phyloP scores from a whole-genome alignment of 805 yeast genomes.

The Zygoascus bituminiphila region DNA sequence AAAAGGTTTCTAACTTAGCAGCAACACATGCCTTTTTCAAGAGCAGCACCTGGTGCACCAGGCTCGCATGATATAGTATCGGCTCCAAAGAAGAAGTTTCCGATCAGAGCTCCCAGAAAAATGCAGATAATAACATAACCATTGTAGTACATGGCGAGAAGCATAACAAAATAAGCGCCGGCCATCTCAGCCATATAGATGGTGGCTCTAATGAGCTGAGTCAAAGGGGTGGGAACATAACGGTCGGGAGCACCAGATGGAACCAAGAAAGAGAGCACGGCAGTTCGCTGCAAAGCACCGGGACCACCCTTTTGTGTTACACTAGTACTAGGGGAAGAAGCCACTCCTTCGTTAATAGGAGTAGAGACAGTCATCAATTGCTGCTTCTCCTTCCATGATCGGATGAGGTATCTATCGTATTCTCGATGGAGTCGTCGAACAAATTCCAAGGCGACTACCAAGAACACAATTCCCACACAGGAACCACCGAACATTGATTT shows the following conservation, averaged over 20 bases:
- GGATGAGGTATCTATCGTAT: conserved; percentile 25
- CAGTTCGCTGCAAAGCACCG: background rate
- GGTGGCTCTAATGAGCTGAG: conserved; percentile 43
- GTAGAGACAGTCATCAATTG: background rate
- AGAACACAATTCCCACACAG: conserved; percentile 57
- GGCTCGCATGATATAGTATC: conserved; percentile 31
- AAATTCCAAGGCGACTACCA: conserved; percentile 52
- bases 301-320: background rate
- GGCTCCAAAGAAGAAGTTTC: conserved; percentile 45
- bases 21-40: conserved; percentile 12
- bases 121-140: conserved; percentile 60
- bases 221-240: conserved; percentile 34
- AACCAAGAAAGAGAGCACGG: background rate
- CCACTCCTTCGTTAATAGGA: conserved; percentile 15
- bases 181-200: conserved; percentile 56
- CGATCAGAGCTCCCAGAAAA: conserved; percentile 53
- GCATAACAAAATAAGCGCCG: conserved; percentile 55
- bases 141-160: conserved; percentile 67
- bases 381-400: conserved; percentile 13
- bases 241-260: background rate
- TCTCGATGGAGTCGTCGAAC: conserved; percentile 48
- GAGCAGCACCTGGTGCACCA: conserved; percentile 1
- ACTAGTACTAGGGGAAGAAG: background rate
- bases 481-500: conserved; percentile 64
- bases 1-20: conserved; percentile 4